Percentiles rank a stretch among this genome's conserved stretches.
Evolutionary conservation across 768 basidiomycete genomes (phyloP).

Genomic region (Hericium rajendrae): DNA sequence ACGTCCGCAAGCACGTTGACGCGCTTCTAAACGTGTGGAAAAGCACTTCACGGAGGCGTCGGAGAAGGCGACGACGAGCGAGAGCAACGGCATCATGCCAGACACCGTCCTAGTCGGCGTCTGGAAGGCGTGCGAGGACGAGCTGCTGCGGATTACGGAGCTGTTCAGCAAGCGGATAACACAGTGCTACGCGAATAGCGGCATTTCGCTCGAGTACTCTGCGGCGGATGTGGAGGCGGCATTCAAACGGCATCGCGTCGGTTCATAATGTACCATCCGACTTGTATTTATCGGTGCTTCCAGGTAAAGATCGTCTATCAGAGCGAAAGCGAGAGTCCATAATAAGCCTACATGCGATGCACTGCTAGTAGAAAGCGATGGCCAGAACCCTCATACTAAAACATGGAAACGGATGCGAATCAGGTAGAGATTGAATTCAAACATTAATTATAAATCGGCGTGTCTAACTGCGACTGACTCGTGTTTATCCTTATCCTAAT

Average conservation of each 20-base stretch:
- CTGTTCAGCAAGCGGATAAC: constrained; percentile 57
- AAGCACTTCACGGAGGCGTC: constrained; percentile 90
- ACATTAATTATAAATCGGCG: no score
- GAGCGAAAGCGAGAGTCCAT: not conserved
- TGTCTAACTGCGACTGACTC: not conserved
- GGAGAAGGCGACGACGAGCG: constrained; percentile 45
- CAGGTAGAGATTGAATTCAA: constrained; percentile 7
- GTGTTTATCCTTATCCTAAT: not conserved
- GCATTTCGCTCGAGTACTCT: constrained; percentile 66
- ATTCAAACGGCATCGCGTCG: constrained; percentile 56
- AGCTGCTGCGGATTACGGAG: constrained; percentile 65
- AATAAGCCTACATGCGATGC: no score
- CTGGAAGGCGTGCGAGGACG: constrained; percentile 87
- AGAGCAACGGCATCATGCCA: constrained; percentile 41
- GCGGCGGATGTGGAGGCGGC: constrained; percentile 65
- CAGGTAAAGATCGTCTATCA: no score
- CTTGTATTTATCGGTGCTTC: not conserved
- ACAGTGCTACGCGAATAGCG: constrained; percentile 72
- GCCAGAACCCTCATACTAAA: not conserved
- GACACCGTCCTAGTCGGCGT: constrained; percentile 71
- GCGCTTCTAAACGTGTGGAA: constrained; percentile 84
- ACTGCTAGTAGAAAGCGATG: not conserved
- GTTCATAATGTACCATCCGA: constrained; percentile 12
- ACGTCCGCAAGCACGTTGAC: constrained; percentile 83
- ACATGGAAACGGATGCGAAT: not conserved